Percentiles rank a stretch among this genome's conserved stretches.
phyloP scores from a whole-genome alignment of 1,284 basidiomycete genomes.

The Hemileia vastatrix region DNA sequence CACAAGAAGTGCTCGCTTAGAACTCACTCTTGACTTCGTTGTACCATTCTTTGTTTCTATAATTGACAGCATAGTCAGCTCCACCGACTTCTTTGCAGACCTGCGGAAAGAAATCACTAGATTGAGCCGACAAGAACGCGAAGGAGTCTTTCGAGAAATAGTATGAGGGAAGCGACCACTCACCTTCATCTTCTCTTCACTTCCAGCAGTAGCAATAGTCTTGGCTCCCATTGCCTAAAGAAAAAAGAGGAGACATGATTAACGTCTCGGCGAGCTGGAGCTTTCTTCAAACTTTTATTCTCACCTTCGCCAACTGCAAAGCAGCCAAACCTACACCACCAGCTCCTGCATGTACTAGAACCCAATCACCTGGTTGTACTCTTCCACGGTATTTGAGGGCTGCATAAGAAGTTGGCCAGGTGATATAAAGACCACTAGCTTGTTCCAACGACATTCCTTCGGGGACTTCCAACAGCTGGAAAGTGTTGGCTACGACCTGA shows the following conservation, averaged over 20 bases:
- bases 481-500: constrained; percentile 52
- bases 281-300: neutral
- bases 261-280: neutral
- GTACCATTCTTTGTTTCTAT: constrained; percentile 49
- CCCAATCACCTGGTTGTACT: constrained; percentile 55
- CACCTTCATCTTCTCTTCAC: constrained; percentile 38
- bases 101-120: constrained; percentile 27
- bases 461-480: constrained; percentile 53
- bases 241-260: neutral
- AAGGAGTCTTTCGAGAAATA: neutral
- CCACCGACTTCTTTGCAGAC: constrained; percentile 45
- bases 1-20: constrained; percentile 51
- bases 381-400: constrained; percentile 70
- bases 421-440: constrained; percentile 48
- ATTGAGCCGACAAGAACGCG: neutral
- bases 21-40: constrained; percentile 23
- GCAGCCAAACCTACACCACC: constrained; percentile 86
- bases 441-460: constrained; percentile 58
- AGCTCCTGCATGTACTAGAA: constrained; percentile 55
- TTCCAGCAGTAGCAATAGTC: constrained; percentile 47
- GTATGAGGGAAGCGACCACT: neutral
- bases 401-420: constrained; percentile 62
- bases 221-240: constrained; percentile 35
- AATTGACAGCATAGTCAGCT: constrained; percentile 47
- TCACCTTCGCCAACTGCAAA: constrained; percentile 70